These are phyloP conservation scores for Pyrenophora teres DNA, from an alignment of 2,329 filamentous ascomycete species.

Conservation along the genomic window DNA sequence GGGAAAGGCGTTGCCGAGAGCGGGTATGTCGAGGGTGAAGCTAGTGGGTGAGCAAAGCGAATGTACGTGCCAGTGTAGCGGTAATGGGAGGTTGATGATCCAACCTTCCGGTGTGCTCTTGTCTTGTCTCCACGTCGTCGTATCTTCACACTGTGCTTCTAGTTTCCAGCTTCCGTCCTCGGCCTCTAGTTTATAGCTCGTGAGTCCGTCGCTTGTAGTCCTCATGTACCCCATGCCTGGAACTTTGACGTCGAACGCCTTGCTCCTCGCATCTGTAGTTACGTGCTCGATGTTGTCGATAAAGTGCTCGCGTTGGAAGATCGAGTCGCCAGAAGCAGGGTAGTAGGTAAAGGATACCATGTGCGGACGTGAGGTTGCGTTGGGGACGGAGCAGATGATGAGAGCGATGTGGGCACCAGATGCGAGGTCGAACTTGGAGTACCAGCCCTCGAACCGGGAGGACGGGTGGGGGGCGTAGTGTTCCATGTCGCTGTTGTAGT, in stretches of 20 bases:
- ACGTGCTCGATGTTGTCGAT: slow-evolving; percentile 48
- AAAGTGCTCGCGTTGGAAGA: slow-evolving; percentile 52
- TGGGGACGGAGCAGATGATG: slow-evolving; percentile 54
- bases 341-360: slow-evolving; percentile 58
- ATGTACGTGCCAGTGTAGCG: slow-evolving; percentile 59
- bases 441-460: slow-evolving; percentile 56
- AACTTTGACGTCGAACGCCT: slow-evolving; percentile 49
- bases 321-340: slow-evolving; percentile 38
- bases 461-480: slow-evolving; percentile 51
- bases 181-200: slow-evolving; percentile 42
- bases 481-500: slow-evolving; percentile 40
- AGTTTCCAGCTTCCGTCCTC: slow-evolving; percentile 46
- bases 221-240: slow-evolving; percentile 49
- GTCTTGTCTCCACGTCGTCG: slow-evolving; percentile 47
- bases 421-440: slow-evolving; percentile 56
- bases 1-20: slow-evolving; percentile 26
- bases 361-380: slow-evolving; percentile 48
- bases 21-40: slow-evolving; percentile 48
- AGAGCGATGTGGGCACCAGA: slow-evolving; percentile 54
- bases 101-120: slow-evolving; percentile 52
- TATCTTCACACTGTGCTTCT: slow-evolving; percentile 45
- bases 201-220: slow-evolving; percentile 43
- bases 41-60: slow-evolving; percentile 50
- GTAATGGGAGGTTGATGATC: slow-evolving; percentile 54
- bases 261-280: slow-evolving; percentile 28